Conservation (phyloP, 140 eudicot species). For the Bidens hawaiensis region DNA sequence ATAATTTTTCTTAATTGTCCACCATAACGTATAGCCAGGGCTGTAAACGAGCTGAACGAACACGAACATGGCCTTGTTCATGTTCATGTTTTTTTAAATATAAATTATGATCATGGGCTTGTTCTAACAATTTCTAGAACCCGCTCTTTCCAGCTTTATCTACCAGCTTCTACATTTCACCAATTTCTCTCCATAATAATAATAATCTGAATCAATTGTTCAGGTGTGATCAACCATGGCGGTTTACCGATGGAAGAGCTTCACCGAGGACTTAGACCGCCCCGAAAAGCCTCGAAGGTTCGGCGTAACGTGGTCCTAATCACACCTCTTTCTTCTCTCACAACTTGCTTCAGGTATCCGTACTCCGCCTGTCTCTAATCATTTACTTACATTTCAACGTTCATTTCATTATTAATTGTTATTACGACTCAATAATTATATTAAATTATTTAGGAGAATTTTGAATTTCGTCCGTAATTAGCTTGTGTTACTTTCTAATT, state of each 20-base stretch:
- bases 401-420: background rate
- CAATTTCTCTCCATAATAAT: background rate
- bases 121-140: slow-evolving; percentile 30
- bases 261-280: slow-evolving; percentile 73
- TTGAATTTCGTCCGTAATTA: too few relatives aligned
- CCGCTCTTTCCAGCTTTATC: slow-evolving; percentile 6
- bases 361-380: too few relatives aligned
- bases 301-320: slow-evolving; percentile 89
- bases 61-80: too few relatives aligned
- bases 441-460: too few relatives aligned
- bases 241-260: slow-evolving; percentile 77
- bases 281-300: slow-evolving; percentile 86
- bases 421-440: too few relatives aligned
- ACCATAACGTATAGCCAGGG: too few relatives aligned
- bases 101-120: background rate
- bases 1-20: too few relatives aligned
- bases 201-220: background rate
- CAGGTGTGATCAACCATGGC: slow-evolving; percentile 31
- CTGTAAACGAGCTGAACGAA: too few relatives aligned
- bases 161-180: slow-evolving; percentile 2
- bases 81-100: too few relatives aligned
- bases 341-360: slow-evolving; percentile 58
- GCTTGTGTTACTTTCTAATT: too few relatives aligned
- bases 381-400: background rate
- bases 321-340: slow-evolving; percentile 65